Base-by-base conservation (phyloP, 371 early-diverging fungal species). In the Mucor piriformis region DNA sequence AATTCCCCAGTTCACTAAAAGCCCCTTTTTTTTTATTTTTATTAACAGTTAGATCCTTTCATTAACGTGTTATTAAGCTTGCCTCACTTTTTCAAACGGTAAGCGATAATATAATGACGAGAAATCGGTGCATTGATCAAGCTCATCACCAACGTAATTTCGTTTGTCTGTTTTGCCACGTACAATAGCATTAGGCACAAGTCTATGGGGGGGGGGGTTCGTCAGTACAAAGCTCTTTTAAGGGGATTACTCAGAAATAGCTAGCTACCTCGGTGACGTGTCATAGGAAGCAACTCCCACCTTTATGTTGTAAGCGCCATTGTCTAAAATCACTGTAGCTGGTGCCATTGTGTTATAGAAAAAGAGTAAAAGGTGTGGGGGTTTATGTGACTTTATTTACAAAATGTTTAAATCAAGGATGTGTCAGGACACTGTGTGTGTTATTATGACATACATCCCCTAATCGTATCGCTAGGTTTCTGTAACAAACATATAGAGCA, bases 271-370 rank as follows among this genome's bases (percentile, higher is more conserved):
- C 47, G 83, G 81, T 5, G 47, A 20, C 0, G 54, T 35, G 3
- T 67, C 55, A 8, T 53, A 57, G 16, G 68, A 78, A 0, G 80
- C 75, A 29, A 79, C 77, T 4, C 90, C 91, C 32, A 76, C 83
- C 61, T 92, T 92, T 52, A 92, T 84, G 10, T 83, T 72, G 35
- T 77, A 81, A 16, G 92, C 92, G 18, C 93, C 93, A 80, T 92
- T 92, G 67, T 92, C 93, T 16, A 92, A 60, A 13, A 92, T 76
- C 32, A 92, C 27, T 3, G 72, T 73, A 6, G 53, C n/a, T 32
- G 50, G 38, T 42, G 49, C 16, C 56, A 62, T 54, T 24, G 11
- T 7, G 8, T 44, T 35, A 25, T 7, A 27, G 35, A 21, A 60
- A 42, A 43, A 18, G 34, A 24, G 13, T 20, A 50, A 35, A 55